A percentile compares a stretch with the other conserved stretches of the same genome.
phyloP scores from a whole-genome alignment of 2,329 filamentous ascomycete species.

The Cytospora piceae region DNA sequence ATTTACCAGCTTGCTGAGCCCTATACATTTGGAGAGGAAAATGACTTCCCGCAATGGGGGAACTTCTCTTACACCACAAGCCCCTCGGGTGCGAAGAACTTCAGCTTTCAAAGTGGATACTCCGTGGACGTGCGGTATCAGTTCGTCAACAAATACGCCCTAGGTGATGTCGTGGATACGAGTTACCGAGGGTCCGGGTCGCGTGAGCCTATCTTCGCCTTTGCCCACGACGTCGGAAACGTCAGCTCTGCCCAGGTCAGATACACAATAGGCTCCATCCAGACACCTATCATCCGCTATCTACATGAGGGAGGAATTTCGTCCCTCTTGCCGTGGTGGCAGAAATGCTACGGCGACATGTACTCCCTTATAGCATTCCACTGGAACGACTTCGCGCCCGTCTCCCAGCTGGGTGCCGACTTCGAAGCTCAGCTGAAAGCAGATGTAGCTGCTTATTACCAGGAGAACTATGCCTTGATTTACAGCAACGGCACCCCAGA shows the following conservation, averaged over 20 bases:
- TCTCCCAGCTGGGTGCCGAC: constrained; percentile 40
- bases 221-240: constrained; percentile 54
- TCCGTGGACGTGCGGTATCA: constrained; percentile 63
- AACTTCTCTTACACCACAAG: constrained; percentile 33
- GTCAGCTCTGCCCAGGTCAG: constrained; percentile 55
- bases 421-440: constrained; percentile 28
- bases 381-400: constrained; percentile 70
- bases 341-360: constrained; percentile 67
- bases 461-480: constrained; percentile 1
- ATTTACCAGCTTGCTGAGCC: constrained; percentile 21
- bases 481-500: neutral
- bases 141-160: constrained; percentile 66
- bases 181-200: constrained; percentile 70
- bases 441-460: constrained; percentile 26
- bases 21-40: constrained; percentile 30
- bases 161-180: constrained; percentile 67
- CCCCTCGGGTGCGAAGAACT: constrained; percentile 19
- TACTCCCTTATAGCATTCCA: constrained; percentile 70
- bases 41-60: constrained; percentile 58
- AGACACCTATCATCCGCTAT: constrained; percentile 76
- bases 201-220: constrained; percentile 78
- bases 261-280: constrained; percentile 75
- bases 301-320: constrained; percentile 74
- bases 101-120: constrained; percentile 61
- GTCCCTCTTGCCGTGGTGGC: constrained; percentile 76